Base-by-base conservation (phyloP, 768 basidiomycete species). In the Termitomyces sp. region DNA sequence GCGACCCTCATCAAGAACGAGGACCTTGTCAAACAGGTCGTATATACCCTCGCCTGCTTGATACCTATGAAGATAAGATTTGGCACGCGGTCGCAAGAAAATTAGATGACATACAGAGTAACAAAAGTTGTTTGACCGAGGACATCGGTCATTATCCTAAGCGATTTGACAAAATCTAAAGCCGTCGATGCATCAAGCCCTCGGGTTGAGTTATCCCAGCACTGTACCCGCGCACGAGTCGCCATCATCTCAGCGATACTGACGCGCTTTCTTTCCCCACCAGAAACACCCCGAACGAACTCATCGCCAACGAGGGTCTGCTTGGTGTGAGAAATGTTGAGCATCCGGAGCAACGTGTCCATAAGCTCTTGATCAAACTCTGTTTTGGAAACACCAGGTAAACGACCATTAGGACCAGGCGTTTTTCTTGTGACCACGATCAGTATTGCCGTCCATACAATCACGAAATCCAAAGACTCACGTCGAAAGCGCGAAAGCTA, bases 201-300 rank as follows among this genome's bases (percentile, higher is more conserved):
- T 49, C 87, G 77, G 3, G 91, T 93, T 0, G 86, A 86, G 68
- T 89, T 92, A 67, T 93, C 89, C 86, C 89, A 92, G 60, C 84
- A 85, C 62, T 91, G 86, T 7, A 92, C 80, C 37, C 85, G 84
- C 11, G 89, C 89, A 50, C 89, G 84, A 2, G 86, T 88, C 1
- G 89, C 80, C 82, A 91, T 86, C 81, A 90, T 91, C 71, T 94
- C 92, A 11, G 88, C 87, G 63, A 94, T 94, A 56, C 85, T 85
- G 15, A 94, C 85, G 43, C 79, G 79, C 59, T 94, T 94, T 51
- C 86, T 78, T 64, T 91, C 89, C 19, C 89, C 89, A 43, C 90
- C 89, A 0, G 85, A 87, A 14, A 91, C 83, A 23, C 89, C 88
- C 15, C 86, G 86, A 9, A 96, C 86, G 63, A 89, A 91, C 58